A percentile compares a stretch with the other conserved stretches of the same genome.
Evolutionary conservation across 768 basidiomycete species (phyloP).

Genomic region (Lactarius evosmus): DNA sequence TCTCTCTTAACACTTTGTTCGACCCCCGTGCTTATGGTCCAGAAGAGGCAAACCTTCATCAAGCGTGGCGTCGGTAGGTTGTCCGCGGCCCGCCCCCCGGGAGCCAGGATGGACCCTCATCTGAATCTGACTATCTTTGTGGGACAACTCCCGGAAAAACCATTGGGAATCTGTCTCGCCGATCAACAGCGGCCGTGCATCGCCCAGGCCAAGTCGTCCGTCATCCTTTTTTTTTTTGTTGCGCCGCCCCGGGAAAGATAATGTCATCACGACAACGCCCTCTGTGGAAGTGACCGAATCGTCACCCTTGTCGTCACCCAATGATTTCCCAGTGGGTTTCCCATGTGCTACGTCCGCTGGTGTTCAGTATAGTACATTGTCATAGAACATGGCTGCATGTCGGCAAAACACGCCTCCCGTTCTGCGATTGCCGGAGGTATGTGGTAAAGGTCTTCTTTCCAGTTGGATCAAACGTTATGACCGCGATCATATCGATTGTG

Average conservation of each 20-base stretch:
- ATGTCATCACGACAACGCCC: neutral
- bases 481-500: conserved; percentile 22
- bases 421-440: conserved; percentile 6
- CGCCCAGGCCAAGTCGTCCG: neutral
- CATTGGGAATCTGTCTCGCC: conserved; percentile 15
- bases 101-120: conserved; percentile 15
- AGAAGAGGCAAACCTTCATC: neutral
- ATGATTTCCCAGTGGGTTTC: neutral
- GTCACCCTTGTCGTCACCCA: no score
- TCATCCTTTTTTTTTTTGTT: neutral
- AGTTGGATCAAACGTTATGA: neutral
- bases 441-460: conserved; percentile 5
- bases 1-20: conserved; percentile 9
- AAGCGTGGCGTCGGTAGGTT: neutral
- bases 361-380: neutral
- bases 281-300: neutral
- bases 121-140: conserved; percentile 15
- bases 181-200: conserved; percentile 15
- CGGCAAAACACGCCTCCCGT: neutral
- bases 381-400: neutral
- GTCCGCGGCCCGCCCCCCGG: conserved; percentile 16
- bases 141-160: conserved; percentile 16
- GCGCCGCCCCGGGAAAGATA: neutral
- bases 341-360: neutral
- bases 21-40: neutral